A percentile compares a stretch with the other conserved stretches of the same genome.
These are phyloP conservation scores for Tilletia walkeri DNA, from an alignment of 1,284 basidiomycete genomes.

Conservation along the genomic window DNA sequence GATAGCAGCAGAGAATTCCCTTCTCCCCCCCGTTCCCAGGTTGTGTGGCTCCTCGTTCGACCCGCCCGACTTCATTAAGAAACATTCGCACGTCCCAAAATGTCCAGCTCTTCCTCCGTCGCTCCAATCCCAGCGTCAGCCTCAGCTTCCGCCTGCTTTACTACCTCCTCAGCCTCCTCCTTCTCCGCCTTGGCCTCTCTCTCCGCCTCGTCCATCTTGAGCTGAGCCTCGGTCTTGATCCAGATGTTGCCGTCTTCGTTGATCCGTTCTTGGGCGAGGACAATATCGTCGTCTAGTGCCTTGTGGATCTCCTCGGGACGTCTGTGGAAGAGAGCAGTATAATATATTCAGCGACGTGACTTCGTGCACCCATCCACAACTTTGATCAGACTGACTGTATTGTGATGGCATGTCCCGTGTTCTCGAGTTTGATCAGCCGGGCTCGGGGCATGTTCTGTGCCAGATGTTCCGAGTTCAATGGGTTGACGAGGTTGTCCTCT, in stretches of 20 bases:
- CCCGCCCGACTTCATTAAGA: too few relatives aligned
- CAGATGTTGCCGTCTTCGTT: not conserved
- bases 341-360: not conserved
- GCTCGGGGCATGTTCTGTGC: slow-evolving; percentile 68
- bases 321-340: not conserved
- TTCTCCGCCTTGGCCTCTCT: not conserved
- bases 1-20: too few relatives aligned
- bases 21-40: too few relatives aligned
- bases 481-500: slow-evolving; percentile 67
- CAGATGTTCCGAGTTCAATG: slow-evolving; percentile 64
- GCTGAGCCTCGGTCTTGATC: slow-evolving; percentile 3
- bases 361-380: not conserved
- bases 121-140: not conserved
- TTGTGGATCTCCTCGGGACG: slow-evolving; percentile 5
- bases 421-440: slow-evolving; percentile 67
- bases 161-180: not conserved
- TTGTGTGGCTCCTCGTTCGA: too few relatives aligned
- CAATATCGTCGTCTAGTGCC: slow-evolving; percentile 6
- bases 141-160: not conserved
- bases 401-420: slow-evolving; percentile 70
- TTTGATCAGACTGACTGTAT: slow-evolving; percentile 57
- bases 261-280: not conserved
- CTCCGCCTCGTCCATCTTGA: not conserved
- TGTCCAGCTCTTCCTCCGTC: slow-evolving; percentile 5
- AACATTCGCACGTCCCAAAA: not conserved